Percentiles rank a stretch among this genome's conserved stretches.
These are phyloP conservation scores for Immersiella caudata DNA, from an alignment of 495 filamentous ascomycete species.

Conservation along the genomic window DNA sequence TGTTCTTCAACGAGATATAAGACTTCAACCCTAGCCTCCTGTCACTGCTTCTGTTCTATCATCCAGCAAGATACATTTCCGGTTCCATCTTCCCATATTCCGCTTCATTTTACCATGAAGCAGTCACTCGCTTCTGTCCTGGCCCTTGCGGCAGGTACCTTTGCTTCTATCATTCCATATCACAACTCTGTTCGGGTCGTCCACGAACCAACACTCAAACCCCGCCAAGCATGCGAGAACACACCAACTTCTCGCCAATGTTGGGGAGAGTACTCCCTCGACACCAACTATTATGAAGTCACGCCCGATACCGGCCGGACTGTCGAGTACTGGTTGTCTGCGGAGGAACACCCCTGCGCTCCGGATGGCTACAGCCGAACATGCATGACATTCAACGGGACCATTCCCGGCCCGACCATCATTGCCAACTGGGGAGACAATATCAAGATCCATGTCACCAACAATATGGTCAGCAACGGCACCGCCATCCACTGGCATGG, in stretches of 20 bases:
- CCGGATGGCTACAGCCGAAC: constrained; percentile 60
- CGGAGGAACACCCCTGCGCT: constrained; percentile 34
- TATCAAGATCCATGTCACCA: constrained; percentile 56
- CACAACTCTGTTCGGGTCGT: not conserved
- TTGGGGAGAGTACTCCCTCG: constrained; percentile 33
- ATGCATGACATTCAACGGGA: constrained; percentile 60
- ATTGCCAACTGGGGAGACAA: constrained; percentile 56
- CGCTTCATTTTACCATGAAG: not conserved
- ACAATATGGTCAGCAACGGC: constrained; percentile 37
- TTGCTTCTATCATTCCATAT: constrained; percentile 4
- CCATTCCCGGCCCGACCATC: constrained; percentile 59
- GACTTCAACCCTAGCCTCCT: not conserved
- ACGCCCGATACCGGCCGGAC: constrained; percentile 23
- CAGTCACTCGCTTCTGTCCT: constrained; percentile 1
- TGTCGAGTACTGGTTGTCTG: constrained; percentile 35
- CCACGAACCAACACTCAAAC: not conserved
- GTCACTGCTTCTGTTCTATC: not conserved
- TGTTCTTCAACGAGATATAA: not conserved
- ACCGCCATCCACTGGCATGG: constrained; percentile 47
- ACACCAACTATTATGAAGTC: constrained; percentile 35
- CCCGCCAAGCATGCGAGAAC: constrained; percentile 15
- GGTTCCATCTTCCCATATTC: not conserved
- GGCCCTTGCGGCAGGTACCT: not conserved
- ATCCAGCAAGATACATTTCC: not conserved
- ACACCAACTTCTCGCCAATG: constrained; percentile 23